Evolutionary conservation across 2,329 filamentous ascomycete species (phyloP).

Genomic region (Calonectria pteridis): DNA sequence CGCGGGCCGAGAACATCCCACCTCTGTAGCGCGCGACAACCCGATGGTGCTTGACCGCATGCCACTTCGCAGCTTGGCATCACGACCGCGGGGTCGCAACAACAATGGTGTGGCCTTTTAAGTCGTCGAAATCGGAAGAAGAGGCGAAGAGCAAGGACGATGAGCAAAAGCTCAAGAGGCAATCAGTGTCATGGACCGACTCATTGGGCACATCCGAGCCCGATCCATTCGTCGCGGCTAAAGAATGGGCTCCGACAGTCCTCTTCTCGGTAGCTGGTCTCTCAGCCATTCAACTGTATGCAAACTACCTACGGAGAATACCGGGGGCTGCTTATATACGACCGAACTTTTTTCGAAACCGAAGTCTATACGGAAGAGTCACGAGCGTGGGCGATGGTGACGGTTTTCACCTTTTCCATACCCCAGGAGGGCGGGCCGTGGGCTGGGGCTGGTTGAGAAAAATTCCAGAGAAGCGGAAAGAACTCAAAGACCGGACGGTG

Average conservation of each 20-base stretch:
- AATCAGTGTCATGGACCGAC: constrained; percentile 54
- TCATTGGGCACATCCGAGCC: constrained; percentile 47
- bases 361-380: constrained; percentile 85
- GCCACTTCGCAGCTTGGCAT: constrained; percentile 31
- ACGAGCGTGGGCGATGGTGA: constrained; percentile 97
- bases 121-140: constrained; percentile 45
- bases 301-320: constrained; percentile 85
- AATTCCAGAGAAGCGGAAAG: constrained; percentile 76
- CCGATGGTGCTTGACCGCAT: constrained; percentile 16
- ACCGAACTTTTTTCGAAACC: constrained; percentile 78
- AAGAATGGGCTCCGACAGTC: constrained; percentile 56
- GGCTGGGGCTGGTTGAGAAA: constrained; percentile 94
- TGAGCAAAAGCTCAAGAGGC: constrained; percentile 40
- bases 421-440: constrained; percentile 85
- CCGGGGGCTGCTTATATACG: constrained; percentile 82
- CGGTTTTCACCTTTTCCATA: constrained; percentile 95
- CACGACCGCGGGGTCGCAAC: constrained; percentile 47
- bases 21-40: constrained; percentile 23
- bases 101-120: constrained; percentile 58
- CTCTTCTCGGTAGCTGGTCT: constrained; percentile 54
- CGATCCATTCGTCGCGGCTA: constrained; percentile 50
- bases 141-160: constrained; percentile 33
- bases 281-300: constrained; percentile 68
- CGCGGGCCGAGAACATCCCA: constrained; percentile 31
- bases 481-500: constrained; percentile 84